Base-by-base conservation (phyloP, 495 filamentous ascomycete genomes). In the Penicillium paxilli region DNA sequence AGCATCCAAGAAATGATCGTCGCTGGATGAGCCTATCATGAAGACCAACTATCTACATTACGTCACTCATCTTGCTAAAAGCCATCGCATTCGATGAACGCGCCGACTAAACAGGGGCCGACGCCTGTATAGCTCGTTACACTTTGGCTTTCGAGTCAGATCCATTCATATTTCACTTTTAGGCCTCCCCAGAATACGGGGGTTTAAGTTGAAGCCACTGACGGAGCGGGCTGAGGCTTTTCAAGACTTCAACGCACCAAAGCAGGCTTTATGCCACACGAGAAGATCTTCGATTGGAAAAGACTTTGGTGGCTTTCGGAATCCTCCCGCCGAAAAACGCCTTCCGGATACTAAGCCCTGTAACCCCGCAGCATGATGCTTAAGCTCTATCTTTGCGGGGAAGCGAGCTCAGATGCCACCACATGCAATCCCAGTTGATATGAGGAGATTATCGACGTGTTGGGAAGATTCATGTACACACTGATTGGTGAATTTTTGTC, bases 11-110 rank as follows among this genome's bases (percentile, higher is more conserved):
- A 45, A 61, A 44, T 14, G 58, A 51, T 51, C 50, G 19, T 12
- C 54, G 17, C 12, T 30, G 51, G 47, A 22, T 41, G 28, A 8
- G 38, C 57, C 57, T 55, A 60, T 53, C 49, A 54, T 33, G 44
- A 11, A 37, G 6, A 14, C 20, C 19, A 23, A n/a, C n/a, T 6
- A 20, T 11, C 7, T 48, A 22, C 23, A 46, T 52, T 53, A 53
- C 58, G 53, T 60, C 58, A 60, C 33, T 28, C 4, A 5, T 23
- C 24, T 7, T 6, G n/a, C 5, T 35, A 47, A 23, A 30, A 41
- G 10, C 17, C 11, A 19, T 41, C 21, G 21, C 12, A 50, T 50
- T 41, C 33, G 49, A 32, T 25, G 17, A 48, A 22, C 17, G 23
- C 14, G 26, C 24, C n/a, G 24, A 51, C 19, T 5, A 4, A 33